phyloP scores from a whole-genome alignment of 495 filamentous ascomycete species.

The Emericellopsis terricola region DNA sequence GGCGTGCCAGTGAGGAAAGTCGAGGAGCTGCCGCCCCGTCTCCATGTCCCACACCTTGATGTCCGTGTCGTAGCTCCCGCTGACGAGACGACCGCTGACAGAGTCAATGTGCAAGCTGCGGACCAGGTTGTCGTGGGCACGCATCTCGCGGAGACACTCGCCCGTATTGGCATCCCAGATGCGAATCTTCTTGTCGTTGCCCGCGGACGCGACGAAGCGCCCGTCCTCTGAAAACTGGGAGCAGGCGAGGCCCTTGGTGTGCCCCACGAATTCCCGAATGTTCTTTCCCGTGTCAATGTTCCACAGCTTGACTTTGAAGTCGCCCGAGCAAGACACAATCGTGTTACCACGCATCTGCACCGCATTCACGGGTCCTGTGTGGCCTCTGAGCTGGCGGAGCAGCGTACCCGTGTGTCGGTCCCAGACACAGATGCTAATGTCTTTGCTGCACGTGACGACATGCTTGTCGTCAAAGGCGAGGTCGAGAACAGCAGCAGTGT shows the following conservation, averaged over 20 bases:
- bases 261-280: constrained; percentile 72
- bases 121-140: constrained; percentile 66
- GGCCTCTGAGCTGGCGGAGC: constrained; percentile 59
- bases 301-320: constrained; percentile 87
- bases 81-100: constrained; percentile 64
- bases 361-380: constrained; percentile 84
- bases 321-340: constrained; percentile 80
- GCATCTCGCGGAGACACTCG: constrained; percentile 56
- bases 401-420: constrained; percentile 59
- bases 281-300: constrained; percentile 70
- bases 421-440: constrained; percentile 84
- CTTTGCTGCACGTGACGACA: constrained; percentile 93
- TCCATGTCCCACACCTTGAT: constrained; percentile 38
- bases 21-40: constrained; percentile 5
- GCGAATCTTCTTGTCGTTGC: constrained; percentile 85
- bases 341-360: constrained; percentile 85
- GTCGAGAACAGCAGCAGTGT: constrained; percentile 80
- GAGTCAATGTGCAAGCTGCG: constrained; percentile 78
- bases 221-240: constrained; percentile 90
- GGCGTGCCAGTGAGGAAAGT: constrained; percentile 72
- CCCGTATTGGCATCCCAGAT: constrained; percentile 88
- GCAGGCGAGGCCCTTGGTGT: constrained; percentile 82
- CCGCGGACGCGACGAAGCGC: constrained; percentile 73
- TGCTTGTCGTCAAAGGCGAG: constrained; percentile 79
- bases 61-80: constrained; percentile 81